phyloP scores from a whole-genome alignment of 352 stramenopile genomes.

The Globisporangium alternatum region DNA sequence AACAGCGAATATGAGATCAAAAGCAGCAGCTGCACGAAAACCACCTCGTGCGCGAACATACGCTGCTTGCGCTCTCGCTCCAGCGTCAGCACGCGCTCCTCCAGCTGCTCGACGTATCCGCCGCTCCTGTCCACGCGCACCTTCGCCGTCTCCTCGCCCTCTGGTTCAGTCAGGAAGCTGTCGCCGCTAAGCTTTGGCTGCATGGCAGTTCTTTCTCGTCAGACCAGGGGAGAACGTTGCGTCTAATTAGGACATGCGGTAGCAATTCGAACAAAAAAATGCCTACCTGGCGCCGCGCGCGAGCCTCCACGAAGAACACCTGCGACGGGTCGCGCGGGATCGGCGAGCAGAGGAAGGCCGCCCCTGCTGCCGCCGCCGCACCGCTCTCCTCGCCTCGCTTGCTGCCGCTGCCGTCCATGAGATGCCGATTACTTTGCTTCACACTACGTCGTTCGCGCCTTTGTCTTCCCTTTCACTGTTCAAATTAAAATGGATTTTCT shows the following conservation, averaged over 20 bases:
- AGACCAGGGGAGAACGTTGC: neutral
- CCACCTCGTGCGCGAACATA: slow-evolving; percentile 13
- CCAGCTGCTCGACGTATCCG: slow-evolving; percentile 24
- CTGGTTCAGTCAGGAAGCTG: slow-evolving; percentile 32
- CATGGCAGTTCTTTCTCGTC: slow-evolving; percentile 7
- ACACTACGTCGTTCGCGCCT: too few relatives aligned
- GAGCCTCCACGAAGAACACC: slow-evolving; percentile 50
- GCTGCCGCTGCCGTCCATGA: neutral
- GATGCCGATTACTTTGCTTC: neutral
- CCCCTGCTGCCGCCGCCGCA: neutral
- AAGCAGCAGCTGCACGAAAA: neutral
- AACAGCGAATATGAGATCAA: slow-evolving; percentile 6
- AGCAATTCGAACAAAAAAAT: neutral
- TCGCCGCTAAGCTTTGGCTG: slow-evolving; percentile 10
- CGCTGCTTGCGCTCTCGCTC: slow-evolving; percentile 36
- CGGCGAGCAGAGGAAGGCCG: slow-evolving; percentile 60
- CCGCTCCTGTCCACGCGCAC: slow-evolving; percentile 3
- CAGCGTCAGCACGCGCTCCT: slow-evolving; percentile 29
- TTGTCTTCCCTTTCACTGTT: too few relatives aligned
- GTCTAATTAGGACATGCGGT: neutral
- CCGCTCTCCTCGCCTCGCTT: neutral
- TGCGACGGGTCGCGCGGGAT: slow-evolving; percentile 62
- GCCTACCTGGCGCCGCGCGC: slow-evolving; percentile 10
- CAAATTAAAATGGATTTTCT: too few relatives aligned
- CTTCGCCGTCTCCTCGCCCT: slow-evolving; percentile 31